These are phyloP conservation scores for Auricularia auricula-judae DNA, from an alignment of 768 basidiomycete genomes.

Conservation along the genomic window DNA sequence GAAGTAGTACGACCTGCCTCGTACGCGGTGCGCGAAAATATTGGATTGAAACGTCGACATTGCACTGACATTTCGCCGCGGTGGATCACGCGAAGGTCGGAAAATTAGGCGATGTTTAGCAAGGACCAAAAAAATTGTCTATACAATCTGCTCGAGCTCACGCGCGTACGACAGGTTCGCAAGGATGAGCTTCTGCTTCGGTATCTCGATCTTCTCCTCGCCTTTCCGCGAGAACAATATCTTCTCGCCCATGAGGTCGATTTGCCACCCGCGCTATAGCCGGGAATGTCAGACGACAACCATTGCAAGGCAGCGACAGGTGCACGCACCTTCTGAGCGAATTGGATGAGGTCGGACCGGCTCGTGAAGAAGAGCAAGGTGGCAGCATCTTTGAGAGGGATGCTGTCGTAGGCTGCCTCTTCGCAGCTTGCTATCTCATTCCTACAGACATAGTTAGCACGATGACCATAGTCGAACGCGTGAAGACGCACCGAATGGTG, in stretches of 20 bases:
- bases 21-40: too few relatives aligned
- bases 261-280: conserved; percentile 68
- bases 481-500: conserved; percentile 64
- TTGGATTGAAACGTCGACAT: too few relatives aligned
- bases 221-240: conserved; percentile 74
- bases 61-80: too few relatives aligned
- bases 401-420: conserved; percentile 83
- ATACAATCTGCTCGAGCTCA: conserved; percentile 88
- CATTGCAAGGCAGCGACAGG: conserved; percentile 1
- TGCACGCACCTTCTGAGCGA: conserved; percentile 59
- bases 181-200: conserved; percentile 72
- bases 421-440: conserved; percentile 97
- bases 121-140: conserved; percentile 9
- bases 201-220: conserved; percentile 77
- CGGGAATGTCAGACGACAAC: conserved; percentile 7
- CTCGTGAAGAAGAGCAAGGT: conserved; percentile 85
- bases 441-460: conserved; percentile 27
- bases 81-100: too few relatives aligned
- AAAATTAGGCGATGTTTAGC: neutral
- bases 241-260: conserved; percentile 55
- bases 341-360: conserved; percentile 69
- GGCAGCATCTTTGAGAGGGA: conserved; percentile 83
- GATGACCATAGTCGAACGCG: neutral
- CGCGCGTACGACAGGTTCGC: conserved; percentile 72
- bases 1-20: too few relatives aligned